Conservation (phyloP, 176 grass and related monocot genomes). For the Carex pumila region DNA sequence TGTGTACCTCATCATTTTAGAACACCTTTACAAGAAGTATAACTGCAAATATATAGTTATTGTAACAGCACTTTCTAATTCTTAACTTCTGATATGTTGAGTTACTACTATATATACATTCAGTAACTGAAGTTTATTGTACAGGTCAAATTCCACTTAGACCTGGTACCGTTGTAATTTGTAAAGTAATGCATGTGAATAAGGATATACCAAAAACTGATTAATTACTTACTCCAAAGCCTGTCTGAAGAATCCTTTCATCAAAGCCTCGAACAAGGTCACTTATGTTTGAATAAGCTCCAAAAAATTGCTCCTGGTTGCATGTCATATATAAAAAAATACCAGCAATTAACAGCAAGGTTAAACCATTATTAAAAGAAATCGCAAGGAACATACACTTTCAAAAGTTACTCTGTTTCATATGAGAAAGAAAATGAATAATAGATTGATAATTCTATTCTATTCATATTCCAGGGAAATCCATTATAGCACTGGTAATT, state of each 20-base stretch:
- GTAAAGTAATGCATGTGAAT: neutral
- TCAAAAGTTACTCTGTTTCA: neutral
- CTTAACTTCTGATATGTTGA: neutral
- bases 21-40: neutral
- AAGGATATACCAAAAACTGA: neutral
- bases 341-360: neutral
- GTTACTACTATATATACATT: neutral
- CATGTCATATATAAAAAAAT: neutral
- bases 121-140: neutral
- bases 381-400: neutral
- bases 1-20: neutral
- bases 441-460: neutral
- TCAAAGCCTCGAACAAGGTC: slow-evolving; percentile 68
- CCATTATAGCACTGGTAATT: neutral
- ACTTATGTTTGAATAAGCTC: slow-evolving; percentile 56
- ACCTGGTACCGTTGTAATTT: no score
- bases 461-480: neutral
- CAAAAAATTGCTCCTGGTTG: slow-evolving; percentile 44
- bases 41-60: neutral
- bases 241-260: slow-evolving; percentile 38
- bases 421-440: neutral
- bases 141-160: neutral
- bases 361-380: neutral
- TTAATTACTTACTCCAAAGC: slow-evolving; percentile 53
- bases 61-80: neutral